These are phyloP conservation scores for Trichoderma aggressivum DNA, from an alignment of 2,329 filamentous ascomycete genomes.

Conservation along the genomic window DNA sequence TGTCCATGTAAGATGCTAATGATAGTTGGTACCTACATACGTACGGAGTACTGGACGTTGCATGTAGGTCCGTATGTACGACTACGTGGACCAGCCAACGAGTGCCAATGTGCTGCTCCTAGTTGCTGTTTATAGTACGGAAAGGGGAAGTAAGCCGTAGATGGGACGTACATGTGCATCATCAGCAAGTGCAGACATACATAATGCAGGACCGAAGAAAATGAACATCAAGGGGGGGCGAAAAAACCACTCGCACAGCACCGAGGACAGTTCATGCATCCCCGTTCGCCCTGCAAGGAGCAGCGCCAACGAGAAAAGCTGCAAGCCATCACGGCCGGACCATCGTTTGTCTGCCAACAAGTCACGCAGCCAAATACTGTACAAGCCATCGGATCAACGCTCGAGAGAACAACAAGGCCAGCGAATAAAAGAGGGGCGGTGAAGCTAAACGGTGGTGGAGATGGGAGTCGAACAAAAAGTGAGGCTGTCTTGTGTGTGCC, in stretches of 20 bases:
- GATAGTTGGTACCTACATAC: not conserved
- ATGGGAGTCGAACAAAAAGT: not conserved
- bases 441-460: not conserved
- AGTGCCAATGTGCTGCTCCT: not conserved
- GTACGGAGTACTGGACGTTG: too few species aligned
- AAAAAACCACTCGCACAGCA: not conserved
- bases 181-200: not conserved
- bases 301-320: not conserved
- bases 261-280: not conserved
- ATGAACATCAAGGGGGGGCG: not conserved
- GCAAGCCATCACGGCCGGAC: not conserved
- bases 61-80: not conserved
- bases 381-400: not conserved
- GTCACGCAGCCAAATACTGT: too few species aligned
- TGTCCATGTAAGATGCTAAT: not conserved
- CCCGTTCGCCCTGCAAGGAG: not conserved
- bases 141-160: too few species aligned
- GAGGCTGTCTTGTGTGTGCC: constrained; percentile 1
- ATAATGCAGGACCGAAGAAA: not conserved
- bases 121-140: too few species aligned
- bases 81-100: not conserved
- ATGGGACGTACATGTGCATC: not conserved
- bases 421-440: not conserved
- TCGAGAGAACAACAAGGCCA: not conserved
- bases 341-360: not conserved